Evolutionary conservation across 345 rosid genomes (phyloP).

Genomic region (Salix caprea): DNA sequence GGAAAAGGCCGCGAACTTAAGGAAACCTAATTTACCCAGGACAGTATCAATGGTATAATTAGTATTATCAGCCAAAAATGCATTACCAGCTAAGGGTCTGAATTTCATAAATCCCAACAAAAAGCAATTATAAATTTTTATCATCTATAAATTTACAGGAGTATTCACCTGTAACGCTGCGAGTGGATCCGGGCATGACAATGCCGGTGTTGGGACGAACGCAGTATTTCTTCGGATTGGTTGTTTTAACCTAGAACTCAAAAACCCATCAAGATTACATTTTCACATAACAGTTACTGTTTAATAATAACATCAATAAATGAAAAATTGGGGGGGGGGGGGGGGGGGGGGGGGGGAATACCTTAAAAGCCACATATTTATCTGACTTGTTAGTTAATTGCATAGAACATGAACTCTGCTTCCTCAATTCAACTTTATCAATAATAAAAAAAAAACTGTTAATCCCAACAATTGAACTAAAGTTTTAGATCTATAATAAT

Average conservation of each 20-base stretch:
- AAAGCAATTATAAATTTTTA: neutral
- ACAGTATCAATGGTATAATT: neutral
- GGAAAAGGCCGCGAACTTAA: neutral
- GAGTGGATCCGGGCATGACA: conserved; percentile 54
- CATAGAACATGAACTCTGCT: conserved; percentile 74
- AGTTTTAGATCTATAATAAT: neutral
- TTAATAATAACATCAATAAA: neutral
- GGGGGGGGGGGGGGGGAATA: neutral
- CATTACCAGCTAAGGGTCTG: neutral
- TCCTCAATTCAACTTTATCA: conserved; percentile 68
- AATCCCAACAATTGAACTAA: neutral
- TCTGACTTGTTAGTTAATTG: conserved; percentile 68
- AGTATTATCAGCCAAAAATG: neutral
- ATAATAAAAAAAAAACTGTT: neutral
- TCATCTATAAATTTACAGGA: neutral
- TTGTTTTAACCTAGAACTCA: conserved; percentile 70
- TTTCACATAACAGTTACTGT: neutral
- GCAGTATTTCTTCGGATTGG: conserved; percentile 74
- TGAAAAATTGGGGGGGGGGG: neutral
- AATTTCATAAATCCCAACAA: neutral
- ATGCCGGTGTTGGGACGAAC: conserved; percentile 84
- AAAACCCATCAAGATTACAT: neutral
- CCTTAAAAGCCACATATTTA: conserved; percentile 73
- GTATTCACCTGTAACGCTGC: conserved; percentile 60
- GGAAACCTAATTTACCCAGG: neutral